Base-by-base conservation (phyloP, 1,284 basidiomycete genomes). In the Cryptococcus sp. region DNA sequence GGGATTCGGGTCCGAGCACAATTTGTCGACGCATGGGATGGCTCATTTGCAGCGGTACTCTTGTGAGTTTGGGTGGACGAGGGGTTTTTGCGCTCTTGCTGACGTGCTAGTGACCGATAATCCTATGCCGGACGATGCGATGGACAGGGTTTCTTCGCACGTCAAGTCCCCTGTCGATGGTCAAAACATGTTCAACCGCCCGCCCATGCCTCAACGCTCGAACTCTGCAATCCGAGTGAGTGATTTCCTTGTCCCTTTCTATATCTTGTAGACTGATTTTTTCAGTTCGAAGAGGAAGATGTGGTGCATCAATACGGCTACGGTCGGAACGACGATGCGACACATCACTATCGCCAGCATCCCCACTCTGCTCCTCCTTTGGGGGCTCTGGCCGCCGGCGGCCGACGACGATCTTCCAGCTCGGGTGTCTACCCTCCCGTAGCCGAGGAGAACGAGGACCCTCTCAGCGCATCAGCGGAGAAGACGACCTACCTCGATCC, bases 281-380 rank as follows among this genome's bases (percentile, higher is more conserved):
- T 9, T n/a, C 43, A 67, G 63, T 73, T 73, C 42, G 69, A 68
- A 44, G 65, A 69, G 48, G 56, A 60, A 9, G 69, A 74, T 43
- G 55, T 69, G 12, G 68, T 72, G 2, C 69, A 74, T 57, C 63
- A 72, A 48, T 74, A 74, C 49, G 66, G 61, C 25, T 68, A 69
- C 52, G 54, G 51, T 10, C 47, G 51, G 2, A 54, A 60, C 18
- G 56, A 54, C 10, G 61, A 63, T 24, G 61, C 63, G 9, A 49
- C 52, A 4, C 67, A 72, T 45, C 50, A 53, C 10, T 47, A 52
- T 18, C 57, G 63, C 7, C 53, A 49, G n/a, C 60, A 65, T 40
- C 24, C 36, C 9, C 32, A 28, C 14, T 51, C 52, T n/a, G 43
- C 49, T 6, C 42, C 54, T 10, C 51, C 54, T 18, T 43, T 45